phyloP scores from a whole-genome alignment of 495 filamentous ascomycete species.

The Usnea hakonensis region DNA sequence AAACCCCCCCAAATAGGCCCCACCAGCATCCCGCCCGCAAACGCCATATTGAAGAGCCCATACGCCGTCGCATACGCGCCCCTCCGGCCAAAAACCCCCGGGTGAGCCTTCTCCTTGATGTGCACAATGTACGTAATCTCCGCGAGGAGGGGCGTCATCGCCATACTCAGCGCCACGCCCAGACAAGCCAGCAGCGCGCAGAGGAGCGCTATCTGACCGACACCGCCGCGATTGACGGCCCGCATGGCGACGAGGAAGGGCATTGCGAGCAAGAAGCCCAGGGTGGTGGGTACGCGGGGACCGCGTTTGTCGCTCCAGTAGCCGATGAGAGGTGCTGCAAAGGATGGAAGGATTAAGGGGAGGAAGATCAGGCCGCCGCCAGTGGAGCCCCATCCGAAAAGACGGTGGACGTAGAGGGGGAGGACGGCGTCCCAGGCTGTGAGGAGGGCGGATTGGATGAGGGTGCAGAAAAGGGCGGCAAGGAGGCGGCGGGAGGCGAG shows the following conservation, averaged over 20 bases:
- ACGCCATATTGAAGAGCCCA: slow-evolving; percentile 45
- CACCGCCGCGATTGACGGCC: slow-evolving; percentile 53
- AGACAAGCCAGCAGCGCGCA: slow-evolving; percentile 60
- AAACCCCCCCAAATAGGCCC: slow-evolving; percentile 49
- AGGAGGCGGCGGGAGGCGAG: slow-evolving; percentile 51
- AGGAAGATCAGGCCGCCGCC: slow-evolving; percentile 62
- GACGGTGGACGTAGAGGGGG: slow-evolving; percentile 46
- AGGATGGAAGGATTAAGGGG: slow-evolving; percentile 50
- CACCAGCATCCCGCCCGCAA: slow-evolving; percentile 52
- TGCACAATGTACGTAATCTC: slow-evolving; percentile 58
- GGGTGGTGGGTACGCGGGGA: slow-evolving; percentile 52
- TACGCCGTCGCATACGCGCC: slow-evolving; percentile 54
- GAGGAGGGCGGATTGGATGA: slow-evolving; percentile 51
- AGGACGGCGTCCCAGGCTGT: slow-evolving; percentile 49
- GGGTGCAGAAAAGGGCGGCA: slow-evolving; percentile 47
- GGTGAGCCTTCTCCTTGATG: slow-evolving; percentile 45
- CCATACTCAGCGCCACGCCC: slow-evolving; percentile 49
- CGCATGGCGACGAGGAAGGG: slow-evolving; percentile 60
- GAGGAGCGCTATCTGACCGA: slow-evolving; percentile 58
- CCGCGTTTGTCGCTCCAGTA: slow-evolving; percentile 49
- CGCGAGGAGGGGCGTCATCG: slow-evolving; percentile 59
- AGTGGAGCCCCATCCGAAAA: slow-evolving; percentile 52
- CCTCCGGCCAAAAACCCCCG: slow-evolving; percentile 40
- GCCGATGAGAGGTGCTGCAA: slow-evolving; percentile 53
- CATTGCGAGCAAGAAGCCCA: slow-evolving; percentile 52